Evolutionary conservation across 257 asterid species (phyloP).

Genomic region (Mentha longifolia): DNA sequence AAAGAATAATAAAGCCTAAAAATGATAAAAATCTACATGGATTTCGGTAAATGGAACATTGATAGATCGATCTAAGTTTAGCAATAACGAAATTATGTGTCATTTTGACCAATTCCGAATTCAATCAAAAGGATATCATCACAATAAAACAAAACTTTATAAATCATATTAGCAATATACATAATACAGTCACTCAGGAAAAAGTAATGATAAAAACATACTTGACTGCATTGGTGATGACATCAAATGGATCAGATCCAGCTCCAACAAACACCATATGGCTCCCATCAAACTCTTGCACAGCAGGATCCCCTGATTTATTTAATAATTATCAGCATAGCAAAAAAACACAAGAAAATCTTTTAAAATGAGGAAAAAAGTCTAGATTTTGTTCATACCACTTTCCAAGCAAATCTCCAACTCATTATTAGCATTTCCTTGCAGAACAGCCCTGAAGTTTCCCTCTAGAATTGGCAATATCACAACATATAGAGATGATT

Average conservation of each 20-base stretch:
- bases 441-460: constrained; percentile 90
- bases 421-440: constrained; percentile 77
- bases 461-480: constrained; percentile 93
- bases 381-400: constrained; percentile 49
- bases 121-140: no score
- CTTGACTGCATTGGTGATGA: constrained; percentile 89
- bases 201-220: constrained; percentile 40
- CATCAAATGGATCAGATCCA: constrained; percentile 93
- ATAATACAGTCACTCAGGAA: neutral
- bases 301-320: constrained; percentile 82
- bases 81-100: no score
- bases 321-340: no score
- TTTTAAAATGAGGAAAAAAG: neutral
- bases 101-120: no score
- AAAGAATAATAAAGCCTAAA: no score
- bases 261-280: constrained; percentile 82
- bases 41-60: no score
- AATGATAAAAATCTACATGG: no score
- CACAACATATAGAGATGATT: constrained; percentile 59
- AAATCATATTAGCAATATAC: neutral
- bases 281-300: constrained; percentile 85
- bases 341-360: no score
- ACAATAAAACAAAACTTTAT: no score
- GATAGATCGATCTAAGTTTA: no score
- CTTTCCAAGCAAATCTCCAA: constrained; percentile 90